Evolutionary conservation across 495 filamentous ascomycete species (phyloP), one percentile per base, ranked within the genome.

Genomic region (Penicillium silybi): DNA sequence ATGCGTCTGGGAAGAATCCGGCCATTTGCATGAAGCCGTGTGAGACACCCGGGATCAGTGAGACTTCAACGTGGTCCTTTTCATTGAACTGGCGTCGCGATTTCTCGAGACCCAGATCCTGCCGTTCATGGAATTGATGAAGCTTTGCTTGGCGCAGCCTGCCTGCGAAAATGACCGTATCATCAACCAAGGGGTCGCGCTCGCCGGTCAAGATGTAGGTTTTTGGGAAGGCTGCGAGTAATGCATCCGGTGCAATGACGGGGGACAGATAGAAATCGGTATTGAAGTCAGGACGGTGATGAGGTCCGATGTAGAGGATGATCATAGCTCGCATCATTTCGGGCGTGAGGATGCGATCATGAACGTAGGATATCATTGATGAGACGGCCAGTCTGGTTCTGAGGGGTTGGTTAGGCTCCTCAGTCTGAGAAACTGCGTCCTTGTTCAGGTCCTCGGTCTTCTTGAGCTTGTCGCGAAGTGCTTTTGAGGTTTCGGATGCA

Each of bases 271-370:
- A 77, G 66, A 88, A 96, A 66, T 98, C 95, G 9, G 88, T 90
- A 23, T 79, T 80, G 71, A 98, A 97, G 65, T 97, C 90, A 7
- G 93, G 93, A 1, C 90, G 84, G 70, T 91, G 86, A 63, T 96
- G 84, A 0, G 92, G 92, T 15, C 93, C 95, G 56, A 98, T 87
- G 64, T 98, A 98, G 18, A 98, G 79, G 66, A 98, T 96, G 51
- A 98, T 93, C 93, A 98, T 97, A 25, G 91, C 91, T 45, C 93
- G 86, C 87, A 97, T 96, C 90, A 98, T 95, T 66, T 97, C 95
- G 0, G 93, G 95, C 0, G 89, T 91, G 20, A 98, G 78, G 32
- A 98, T 87, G 19, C 95, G 88, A 70, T 98, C 93, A 66, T 92
- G 89, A 64, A 96, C 93, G 72, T 97, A 98, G 10, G 92, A 95